Conservation (phyloP, 2,329 filamentous ascomycete species). For the Talaromyces marneffei region DNA sequence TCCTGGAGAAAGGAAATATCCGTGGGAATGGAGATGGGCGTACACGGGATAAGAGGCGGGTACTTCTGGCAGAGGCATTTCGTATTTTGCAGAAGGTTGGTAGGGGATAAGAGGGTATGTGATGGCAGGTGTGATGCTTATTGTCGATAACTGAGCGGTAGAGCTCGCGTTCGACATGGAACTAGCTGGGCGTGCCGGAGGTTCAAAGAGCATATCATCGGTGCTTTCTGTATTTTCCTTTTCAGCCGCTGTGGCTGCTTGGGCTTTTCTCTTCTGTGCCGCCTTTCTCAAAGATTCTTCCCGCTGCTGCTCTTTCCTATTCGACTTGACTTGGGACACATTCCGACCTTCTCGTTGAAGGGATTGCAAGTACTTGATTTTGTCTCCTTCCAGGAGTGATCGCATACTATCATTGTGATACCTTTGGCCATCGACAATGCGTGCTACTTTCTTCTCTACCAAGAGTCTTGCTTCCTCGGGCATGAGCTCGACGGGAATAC, state of each 20-base stretch:
- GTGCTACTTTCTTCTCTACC: slow-evolving; percentile 68
- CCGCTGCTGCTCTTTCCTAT: slow-evolving; percentile 46
- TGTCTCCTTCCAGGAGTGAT: slow-evolving; percentile 52
- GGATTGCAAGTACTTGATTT: slow-evolving; percentile 55
- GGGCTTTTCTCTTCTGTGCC: slow-evolving; percentile 28
- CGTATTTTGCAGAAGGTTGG: slow-evolving; percentile 22
- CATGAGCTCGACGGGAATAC: slow-evolving; percentile 81
- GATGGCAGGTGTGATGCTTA: slow-evolving; percentile 46
- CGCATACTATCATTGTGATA: slow-evolving; percentile 63
- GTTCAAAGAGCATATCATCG: slow-evolving; percentile 23
- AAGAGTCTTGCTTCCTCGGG: slow-evolving; percentile 82
- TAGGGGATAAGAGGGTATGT: slow-evolving; percentile 43
- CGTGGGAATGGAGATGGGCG: slow-evolving; percentile 67
- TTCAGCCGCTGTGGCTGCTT: slow-evolving; percentile 10
- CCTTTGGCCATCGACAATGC: slow-evolving; percentile 71
- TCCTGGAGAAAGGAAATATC: slow-evolving; percentile 86
- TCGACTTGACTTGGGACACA: slow-evolving; percentile 42
- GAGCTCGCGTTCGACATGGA: slow-evolving; percentile 15
- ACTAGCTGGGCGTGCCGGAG: slow-evolving; percentile 9
- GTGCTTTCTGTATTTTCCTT: slow-evolving; percentile 12
- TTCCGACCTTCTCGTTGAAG: slow-evolving; percentile 52
- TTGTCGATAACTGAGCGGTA: slow-evolving; percentile 13
- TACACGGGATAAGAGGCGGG: slow-evolving; percentile 66
- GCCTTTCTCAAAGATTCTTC: slow-evolving; percentile 48
- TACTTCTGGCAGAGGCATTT: slow-evolving; percentile 30